Evolutionary conservation across 2,329 filamentous ascomycete species (phyloP), one percentile per base, ranked within the genome.

Genomic region (Pyrenophora teres): DNA sequence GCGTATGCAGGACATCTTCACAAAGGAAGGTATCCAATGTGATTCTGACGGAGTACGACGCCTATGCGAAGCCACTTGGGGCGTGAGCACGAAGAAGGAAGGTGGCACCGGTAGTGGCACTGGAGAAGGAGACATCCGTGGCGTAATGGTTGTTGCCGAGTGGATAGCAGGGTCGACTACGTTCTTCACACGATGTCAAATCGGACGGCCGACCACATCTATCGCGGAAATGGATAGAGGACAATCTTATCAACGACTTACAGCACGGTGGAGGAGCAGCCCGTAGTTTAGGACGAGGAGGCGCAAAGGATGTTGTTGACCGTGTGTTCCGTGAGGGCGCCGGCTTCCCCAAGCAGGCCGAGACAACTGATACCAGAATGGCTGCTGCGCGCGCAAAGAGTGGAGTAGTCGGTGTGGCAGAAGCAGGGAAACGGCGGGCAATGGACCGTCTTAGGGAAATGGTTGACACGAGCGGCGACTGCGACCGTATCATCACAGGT

Each of bases 21-120:
- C 90, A 52, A 92, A 88, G 62, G 94, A 99, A 75, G 89, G 89
- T 1, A 90, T 99, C 13, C 83, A 87, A 0, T 94, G 89, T 60
- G 94, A 99, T 64, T 87, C 86, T 52, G 94, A 97, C 65, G 94
- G 91, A 1, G 90, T 94, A 4, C 83, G 94, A 58, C 88, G 89
- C 65, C 76, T 95, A 1, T 94, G 90, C 58, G 90, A 95, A 74
- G 85, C 88, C 7, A 87, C 89, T 0, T 94, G 90, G 88, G 90
- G 89, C 8, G 87, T 92, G 70, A 85, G 82, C 13, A 86, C 81
- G 54, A 85, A 87, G n/a, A 83, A 87, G 50, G 87, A 92, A 59
- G 83, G 78, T 33, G 76, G 76, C 9, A 75, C 83, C 18, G 85
- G 77, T 5, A 76, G 82, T 38, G 85, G 83, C 41, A 83, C 83